These are phyloP conservation scores for Leishmania braziliensis DNA, from an alignment of 208 protist species.

Conservation along the genomic window DNA sequence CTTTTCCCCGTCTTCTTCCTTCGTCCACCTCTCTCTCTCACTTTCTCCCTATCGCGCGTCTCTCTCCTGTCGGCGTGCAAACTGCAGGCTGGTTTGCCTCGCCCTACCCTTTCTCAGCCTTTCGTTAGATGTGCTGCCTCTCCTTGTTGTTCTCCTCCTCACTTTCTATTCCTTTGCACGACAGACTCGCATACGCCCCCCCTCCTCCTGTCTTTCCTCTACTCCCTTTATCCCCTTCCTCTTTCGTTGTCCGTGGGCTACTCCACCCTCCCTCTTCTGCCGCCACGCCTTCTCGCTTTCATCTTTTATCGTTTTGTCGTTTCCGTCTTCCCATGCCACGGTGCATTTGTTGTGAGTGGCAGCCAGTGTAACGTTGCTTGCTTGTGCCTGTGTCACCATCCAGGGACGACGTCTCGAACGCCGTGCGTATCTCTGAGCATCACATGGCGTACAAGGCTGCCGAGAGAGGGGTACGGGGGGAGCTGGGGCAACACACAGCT, in stretches of 20 bases:
- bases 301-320: neutral
- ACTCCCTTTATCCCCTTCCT: neutral
- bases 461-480: neutral
- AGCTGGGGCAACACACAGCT: neutral
- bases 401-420: neutral
- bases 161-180: neutral
- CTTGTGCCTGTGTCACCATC: neutral
- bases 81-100: neutral
- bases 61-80: neutral
- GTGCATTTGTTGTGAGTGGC: no score
- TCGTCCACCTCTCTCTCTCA: neutral
- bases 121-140: neutral
- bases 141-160: neutral
- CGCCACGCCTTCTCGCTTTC: neutral
- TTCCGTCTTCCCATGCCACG: no score
- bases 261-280: neutral
- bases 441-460: neutral
- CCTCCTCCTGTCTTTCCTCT: neutral
- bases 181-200: neutral
- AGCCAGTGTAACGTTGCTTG: no score
- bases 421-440: neutral
- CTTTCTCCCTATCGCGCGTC: neutral
- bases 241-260: no score
- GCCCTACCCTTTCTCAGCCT: neutral
- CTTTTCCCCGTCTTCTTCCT: neutral